phyloP scores from a whole-genome alignment of 2,329 filamentous ascomycete species.

The Aspergillus amoenus region DNA sequence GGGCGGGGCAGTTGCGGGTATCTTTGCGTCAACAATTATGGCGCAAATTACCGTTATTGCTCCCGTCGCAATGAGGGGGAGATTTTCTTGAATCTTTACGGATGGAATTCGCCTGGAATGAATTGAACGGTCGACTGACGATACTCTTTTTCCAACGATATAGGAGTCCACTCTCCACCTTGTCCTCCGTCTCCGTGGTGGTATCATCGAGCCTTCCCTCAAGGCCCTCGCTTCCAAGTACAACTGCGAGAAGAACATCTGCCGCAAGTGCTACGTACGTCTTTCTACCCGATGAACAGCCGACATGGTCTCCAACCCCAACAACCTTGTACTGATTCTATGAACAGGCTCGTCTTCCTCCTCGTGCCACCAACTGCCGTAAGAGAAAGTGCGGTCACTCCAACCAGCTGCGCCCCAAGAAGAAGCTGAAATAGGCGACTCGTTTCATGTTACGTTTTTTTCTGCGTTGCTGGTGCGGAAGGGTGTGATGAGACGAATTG shows the following conservation, averaged over 20 bases:
- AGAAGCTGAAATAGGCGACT: slow-evolving; percentile 88
- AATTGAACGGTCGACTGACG: slow-evolving; percentile 32
- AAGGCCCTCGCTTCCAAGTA: slow-evolving; percentile 99
- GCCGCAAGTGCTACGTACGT: slow-evolving; percentile 99
- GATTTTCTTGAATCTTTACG: slow-evolving; percentile 4
- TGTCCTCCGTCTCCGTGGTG: slow-evolving; percentile 97
- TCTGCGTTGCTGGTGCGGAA: slow-evolving; percentile 41
- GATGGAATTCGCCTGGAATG: slow-evolving; percentile 1
- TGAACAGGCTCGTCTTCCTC: slow-evolving; percentile 73
- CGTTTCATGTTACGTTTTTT: slow-evolving; percentile 44
- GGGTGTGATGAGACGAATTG: slow-evolving; percentile 34
- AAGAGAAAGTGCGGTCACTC: slow-evolving; percentile 99
- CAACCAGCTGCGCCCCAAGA: slow-evolving; percentile 99
- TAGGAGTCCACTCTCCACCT: slow-evolving; percentile 97
- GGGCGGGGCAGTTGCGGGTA: not conserved
- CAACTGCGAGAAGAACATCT: slow-evolving; percentile 99
- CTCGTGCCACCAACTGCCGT: slow-evolving; percentile 99
- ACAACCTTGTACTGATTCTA: not conserved
- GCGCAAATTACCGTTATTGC: not conserved
- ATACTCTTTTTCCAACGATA: slow-evolving; percentile 21
- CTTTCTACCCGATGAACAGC: not conserved
- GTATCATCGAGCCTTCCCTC: slow-evolving; percentile 98
- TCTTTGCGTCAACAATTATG: not conserved
- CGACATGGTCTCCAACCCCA: not conserved
- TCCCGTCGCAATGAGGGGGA: not conserved